These are phyloP conservation scores for Galerina marginata DNA, from an alignment of 768 basidiomycete genomes.

Conservation along the genomic window DNA sequence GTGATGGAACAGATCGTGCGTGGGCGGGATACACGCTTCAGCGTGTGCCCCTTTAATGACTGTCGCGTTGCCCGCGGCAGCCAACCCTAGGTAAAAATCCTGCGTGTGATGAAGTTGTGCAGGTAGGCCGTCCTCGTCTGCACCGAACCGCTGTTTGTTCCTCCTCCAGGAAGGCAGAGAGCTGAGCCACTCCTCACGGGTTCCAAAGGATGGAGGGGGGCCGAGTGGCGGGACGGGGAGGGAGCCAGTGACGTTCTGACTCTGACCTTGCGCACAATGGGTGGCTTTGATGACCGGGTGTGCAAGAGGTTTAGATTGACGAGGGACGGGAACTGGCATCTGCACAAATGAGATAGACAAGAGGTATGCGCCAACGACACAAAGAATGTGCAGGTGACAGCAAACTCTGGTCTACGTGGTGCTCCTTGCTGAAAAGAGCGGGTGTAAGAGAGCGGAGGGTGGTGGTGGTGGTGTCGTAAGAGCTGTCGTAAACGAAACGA, in stretches of 20 bases:
- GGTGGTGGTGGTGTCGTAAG: constrained; percentile 59
- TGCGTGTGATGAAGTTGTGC: constrained; percentile 28
- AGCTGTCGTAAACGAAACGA: constrained; percentile 65
- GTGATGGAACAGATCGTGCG: constrained; percentile 35
- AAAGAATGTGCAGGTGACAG: constrained; percentile 41
- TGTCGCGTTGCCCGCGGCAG: constrained; percentile 74
- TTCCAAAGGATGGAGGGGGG: constrained; percentile 67
- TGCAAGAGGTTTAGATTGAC: constrained; percentile 57
- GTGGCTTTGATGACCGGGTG: constrained; percentile 71
- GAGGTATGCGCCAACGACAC: constrained; percentile 49
- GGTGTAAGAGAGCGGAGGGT: constrained; percentile 40
- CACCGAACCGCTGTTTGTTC: constrained; percentile 68
- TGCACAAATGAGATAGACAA: constrained; percentile 51
- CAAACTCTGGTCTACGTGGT: constrained; percentile 47
- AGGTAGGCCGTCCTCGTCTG: constrained; percentile 56
- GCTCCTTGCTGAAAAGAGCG: constrained; percentile 45
- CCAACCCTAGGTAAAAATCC: constrained; percentile 80
- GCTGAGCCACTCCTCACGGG: constrained; percentile 75
- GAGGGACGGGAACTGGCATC: constrained; percentile 89
- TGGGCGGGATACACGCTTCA: constrained; percentile 87
- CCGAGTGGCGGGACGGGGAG: constrained; percentile 65
- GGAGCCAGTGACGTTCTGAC: constrained; percentile 60
- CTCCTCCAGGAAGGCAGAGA: constrained; percentile 76
- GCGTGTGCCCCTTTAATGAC: constrained; percentile 87
- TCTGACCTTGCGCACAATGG: constrained; percentile 49